These are phyloP conservation scores for Aaosphaeria arxii DNA, from an alignment of 2,329 filamentous ascomycete genomes.

Conservation along the genomic window DNA sequence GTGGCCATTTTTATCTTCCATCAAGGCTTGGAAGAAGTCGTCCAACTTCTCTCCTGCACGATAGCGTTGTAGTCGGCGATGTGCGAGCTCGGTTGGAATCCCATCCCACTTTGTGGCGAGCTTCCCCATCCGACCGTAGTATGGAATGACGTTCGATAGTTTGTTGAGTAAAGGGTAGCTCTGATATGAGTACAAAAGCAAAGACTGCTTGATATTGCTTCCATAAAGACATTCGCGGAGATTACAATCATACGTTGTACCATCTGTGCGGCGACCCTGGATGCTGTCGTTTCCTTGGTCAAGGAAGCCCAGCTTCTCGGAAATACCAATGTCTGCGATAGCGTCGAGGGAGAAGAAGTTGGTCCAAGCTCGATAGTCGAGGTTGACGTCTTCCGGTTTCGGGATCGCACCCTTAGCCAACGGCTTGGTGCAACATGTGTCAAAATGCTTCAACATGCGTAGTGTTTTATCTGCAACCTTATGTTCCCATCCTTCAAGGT, in stretches of 20 bases:
- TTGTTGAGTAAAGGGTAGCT: constrained; percentile 51
- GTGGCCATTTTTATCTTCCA: constrained; percentile 50
- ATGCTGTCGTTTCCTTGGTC: constrained; percentile 49
- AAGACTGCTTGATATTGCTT: constrained; percentile 50
- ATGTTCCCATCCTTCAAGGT: constrained; percentile 54
- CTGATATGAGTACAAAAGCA: constrained; percentile 50
- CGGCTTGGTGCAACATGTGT: constrained; percentile 41
- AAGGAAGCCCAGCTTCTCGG: constrained; percentile 51
- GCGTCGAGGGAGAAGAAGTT: constrained; percentile 57
- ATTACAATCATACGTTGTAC: constrained; percentile 44
- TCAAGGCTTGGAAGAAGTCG: constrained; percentile 58
- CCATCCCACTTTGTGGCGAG: constrained; percentile 45
- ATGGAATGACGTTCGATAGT: constrained; percentile 47
- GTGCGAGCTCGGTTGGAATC: constrained; percentile 48
- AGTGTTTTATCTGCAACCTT: constrained; percentile 54
- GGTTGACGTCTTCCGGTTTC: constrained; percentile 40
- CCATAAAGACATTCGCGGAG: constrained; percentile 53
- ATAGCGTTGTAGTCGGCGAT: constrained; percentile 45
- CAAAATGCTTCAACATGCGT: constrained; percentile 44
- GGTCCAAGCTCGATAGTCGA: constrained; percentile 52
- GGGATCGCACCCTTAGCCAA: constrained; percentile 19
- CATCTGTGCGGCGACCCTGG: constrained; percentile 45
- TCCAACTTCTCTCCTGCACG: constrained; percentile 54
- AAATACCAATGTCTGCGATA: constrained; percentile 56
- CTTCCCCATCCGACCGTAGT: constrained; percentile 40